phyloP scores from a whole-genome alignment of 495 filamentous ascomycete species.

The Penicillium atrosanguineum region DNA sequence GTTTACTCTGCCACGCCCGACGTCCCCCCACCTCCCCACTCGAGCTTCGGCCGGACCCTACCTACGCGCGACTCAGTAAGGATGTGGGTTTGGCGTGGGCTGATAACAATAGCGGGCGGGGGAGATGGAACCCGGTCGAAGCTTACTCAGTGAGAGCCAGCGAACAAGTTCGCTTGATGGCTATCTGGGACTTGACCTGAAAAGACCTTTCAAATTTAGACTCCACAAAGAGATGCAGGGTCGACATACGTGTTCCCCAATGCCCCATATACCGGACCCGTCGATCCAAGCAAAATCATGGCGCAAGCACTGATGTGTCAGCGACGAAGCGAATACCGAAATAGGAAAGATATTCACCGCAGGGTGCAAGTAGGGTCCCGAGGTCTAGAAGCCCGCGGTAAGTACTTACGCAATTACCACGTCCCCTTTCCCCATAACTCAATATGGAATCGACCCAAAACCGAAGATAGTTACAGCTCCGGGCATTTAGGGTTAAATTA shows the following conservation, averaged over 20 bases:
- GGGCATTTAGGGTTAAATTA: not conserved
- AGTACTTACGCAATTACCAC: not conserved
- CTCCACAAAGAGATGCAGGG: too few species aligned
- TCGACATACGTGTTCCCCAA: conserved; percentile 6
- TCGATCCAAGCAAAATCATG: conserved; percentile 9
- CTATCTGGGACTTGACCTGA: too few species aligned
- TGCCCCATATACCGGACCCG: not conserved
- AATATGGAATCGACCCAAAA: not conserved
- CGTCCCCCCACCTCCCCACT: not conserved
- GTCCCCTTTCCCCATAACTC: not conserved
- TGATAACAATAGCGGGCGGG: conserved; percentile 7
- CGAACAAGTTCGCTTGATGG: too few species aligned
- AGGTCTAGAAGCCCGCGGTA: not conserved
- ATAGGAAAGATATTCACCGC: not conserved
- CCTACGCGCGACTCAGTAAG: not conserved
- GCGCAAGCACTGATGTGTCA: not conserved
- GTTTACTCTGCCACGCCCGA: conserved; percentile 2
- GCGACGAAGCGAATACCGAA: not conserved
- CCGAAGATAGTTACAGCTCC: not conserved
- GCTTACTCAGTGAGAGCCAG: too few species aligned
- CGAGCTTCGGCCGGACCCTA: conserved; percentile 12
- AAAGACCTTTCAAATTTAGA: too few species aligned
- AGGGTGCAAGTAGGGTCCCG: not conserved
- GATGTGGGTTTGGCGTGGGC: not conserved
- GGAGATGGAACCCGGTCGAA: not conserved